Evolutionary conservation across 495 filamentous ascomycete genomes (phyloP).

Genomic region (Xylaria venustula): DNA sequence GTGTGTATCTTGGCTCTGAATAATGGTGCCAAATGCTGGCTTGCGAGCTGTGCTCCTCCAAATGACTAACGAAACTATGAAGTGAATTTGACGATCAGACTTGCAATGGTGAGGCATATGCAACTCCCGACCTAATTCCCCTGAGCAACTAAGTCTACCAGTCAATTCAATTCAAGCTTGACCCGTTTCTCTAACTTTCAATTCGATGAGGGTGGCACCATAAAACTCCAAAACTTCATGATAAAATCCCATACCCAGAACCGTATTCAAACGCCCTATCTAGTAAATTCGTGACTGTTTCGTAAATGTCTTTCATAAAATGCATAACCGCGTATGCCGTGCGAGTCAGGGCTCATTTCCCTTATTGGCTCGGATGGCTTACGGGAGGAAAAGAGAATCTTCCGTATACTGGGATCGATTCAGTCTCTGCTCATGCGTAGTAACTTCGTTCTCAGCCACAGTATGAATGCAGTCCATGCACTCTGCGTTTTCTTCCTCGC

Average conservation of each 20-base stretch:
- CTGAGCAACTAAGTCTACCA: neutral
- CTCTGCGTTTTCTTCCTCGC: conserved; percentile 54
- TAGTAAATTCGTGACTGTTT: conserved; percentile 6
- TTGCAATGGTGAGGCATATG: no score
- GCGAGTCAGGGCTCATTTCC: no score
- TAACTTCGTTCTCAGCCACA: conserved; percentile 55
- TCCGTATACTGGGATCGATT: no score
- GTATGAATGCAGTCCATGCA: conserved; percentile 53
- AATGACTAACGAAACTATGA: no score
- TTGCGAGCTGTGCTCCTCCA: no score
- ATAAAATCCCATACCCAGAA: neutral
- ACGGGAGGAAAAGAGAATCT: no score
- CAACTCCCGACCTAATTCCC: no score
- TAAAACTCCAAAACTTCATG: neutral
- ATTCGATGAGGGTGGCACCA: neutral
- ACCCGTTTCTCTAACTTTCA: neutral
- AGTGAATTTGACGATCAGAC: no score
- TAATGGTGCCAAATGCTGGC: no score
- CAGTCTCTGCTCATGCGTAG: conserved; percentile 35
- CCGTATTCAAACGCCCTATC: neutral
- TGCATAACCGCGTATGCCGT: neutral
- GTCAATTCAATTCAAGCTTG: neutral
- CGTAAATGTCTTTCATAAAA: neutral
- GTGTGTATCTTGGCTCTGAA: no score
- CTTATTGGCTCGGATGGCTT: no score